Base-by-base conservation (phyloP, 1,284 basidiomycete species). In the Cerioporus squamosus region DNA sequence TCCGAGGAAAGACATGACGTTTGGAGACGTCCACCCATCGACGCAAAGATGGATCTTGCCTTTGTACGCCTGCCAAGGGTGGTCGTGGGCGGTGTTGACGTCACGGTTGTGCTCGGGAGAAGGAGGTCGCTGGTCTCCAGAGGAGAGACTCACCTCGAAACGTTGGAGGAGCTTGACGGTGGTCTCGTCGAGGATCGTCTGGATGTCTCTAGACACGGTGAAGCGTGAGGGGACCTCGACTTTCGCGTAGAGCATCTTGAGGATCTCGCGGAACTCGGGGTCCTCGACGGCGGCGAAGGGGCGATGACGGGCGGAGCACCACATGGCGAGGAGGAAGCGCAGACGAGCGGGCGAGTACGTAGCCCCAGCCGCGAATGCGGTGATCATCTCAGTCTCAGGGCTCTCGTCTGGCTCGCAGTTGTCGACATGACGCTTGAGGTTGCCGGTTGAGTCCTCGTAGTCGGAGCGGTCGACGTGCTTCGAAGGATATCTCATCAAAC, bases 221-320 rank as follows among this genome's bases (percentile, higher is more conserved):
- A 26, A 44, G 1, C 40, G 43, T 4, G 39, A 56, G 0, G 66
- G 66, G 1, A 66, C 29, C 24, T 65, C 55, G 5, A 61, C 55
- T 36, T 58, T 55, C 1, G 51, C 23, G 23, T 62, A 55, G 22
- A 62, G 47, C 57, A 63, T 67, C 8, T 38, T 18, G 33, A 67
- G 49, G 18, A 64, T 51, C 22, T 53, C 47, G 14, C 48, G 23
- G 12, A 68, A 55, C 43, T 59, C 59, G 15, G 46, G 49, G 40
- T 68, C 65, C 3, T 55, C 31, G 20, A 66, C 53, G 22, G 66
- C 62, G 22, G 38, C 24, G 57, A 59, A 65, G 10, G 65, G 65
- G 17, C 66, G 61, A 36, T 63, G 54, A 15, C 57, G 29, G n/a
- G 29, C 6, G 5, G 31, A n/a, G 47, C 29, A 36, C 47, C 47